Evolutionary conservation across 495 filamentous ascomycete genomes (phyloP).

Genomic region (Margaritispora aquatica): DNA sequence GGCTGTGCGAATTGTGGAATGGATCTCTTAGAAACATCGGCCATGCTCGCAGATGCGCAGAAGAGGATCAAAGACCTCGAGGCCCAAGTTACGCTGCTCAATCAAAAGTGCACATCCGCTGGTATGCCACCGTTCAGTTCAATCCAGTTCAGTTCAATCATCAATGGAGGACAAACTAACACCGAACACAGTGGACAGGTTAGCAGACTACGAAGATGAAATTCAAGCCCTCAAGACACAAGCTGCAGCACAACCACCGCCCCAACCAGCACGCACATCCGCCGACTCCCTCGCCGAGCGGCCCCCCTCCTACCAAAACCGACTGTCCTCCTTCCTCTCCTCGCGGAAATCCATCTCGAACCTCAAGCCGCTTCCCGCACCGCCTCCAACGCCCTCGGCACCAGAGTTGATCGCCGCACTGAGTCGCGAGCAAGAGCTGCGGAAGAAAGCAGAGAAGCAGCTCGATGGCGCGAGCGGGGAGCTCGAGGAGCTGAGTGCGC

Average conservation of each 20-base stretch:
- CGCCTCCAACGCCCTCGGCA: constrained; percentile 26
- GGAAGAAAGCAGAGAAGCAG: constrained; percentile 67
- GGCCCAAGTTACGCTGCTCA: constrained; percentile 67
- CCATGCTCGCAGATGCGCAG: constrained; percentile 42
- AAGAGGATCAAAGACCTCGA: constrained; percentile 74
- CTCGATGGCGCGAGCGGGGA: constrained; percentile 67
- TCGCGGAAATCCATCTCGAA: constrained; percentile 44
- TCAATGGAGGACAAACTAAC: not conserved
- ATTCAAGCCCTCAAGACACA: constrained; percentile 34
- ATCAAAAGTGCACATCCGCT: constrained; percentile 68
- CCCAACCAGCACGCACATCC: constrained; percentile 5
- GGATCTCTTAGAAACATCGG: constrained; percentile 14
- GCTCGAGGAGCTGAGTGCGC: constrained; percentile 81
- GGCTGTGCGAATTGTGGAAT: constrained; percentile 23
- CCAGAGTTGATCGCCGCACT: constrained; percentile 66
- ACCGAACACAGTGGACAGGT: constrained; percentile 51
- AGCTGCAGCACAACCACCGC: constrained; percentile 31
- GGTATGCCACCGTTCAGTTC: constrained; percentile 42
- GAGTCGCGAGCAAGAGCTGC: constrained; percentile 61
- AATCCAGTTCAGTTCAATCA: too few species aligned
- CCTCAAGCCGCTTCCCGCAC: constrained; percentile 24
- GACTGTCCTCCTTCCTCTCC: constrained; percentile 62
- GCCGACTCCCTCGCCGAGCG: not conserved
- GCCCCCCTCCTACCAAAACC: constrained; percentile 22
- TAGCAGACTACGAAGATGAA: constrained; percentile 94